These are phyloP conservation scores for Trametes sp. DNA, from an alignment of 1,284 basidiomycete species.

Conservation along the genomic window DNA sequence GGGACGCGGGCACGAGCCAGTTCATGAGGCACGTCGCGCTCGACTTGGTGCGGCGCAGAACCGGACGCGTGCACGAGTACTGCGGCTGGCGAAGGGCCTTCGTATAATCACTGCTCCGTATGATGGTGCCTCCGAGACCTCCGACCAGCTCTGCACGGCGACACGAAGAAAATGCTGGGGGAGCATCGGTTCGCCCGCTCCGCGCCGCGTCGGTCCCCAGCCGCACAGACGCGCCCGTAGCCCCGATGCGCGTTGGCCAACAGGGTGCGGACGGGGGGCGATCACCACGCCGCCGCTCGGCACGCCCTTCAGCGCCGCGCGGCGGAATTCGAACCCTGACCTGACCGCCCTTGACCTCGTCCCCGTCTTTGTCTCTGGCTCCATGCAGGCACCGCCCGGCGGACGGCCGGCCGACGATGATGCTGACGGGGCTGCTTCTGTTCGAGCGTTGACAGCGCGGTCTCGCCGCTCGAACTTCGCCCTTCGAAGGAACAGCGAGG, in stretches of 20 bases:
- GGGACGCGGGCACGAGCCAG: too few relatives aligned
- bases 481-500: not conserved
- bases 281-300: slow-evolving; percentile 3
- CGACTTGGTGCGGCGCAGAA: too few relatives aligned
- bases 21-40: too few relatives aligned
- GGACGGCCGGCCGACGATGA: not conserved
- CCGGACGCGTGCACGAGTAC: too few relatives aligned
- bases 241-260: not conserved
- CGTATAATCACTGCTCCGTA: too few relatives aligned
- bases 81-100: too few relatives aligned
- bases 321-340: too few relatives aligned
- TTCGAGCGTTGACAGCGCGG: not conserved
- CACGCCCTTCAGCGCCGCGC: not conserved
- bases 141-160: not conserved
- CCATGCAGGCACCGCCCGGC: not conserved
- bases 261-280: not conserved
- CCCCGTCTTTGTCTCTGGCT: not conserved
- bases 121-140: too few relatives aligned
- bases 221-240: not conserved
- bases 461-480: not conserved
- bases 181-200: not conserved
- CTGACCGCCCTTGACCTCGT: not conserved
- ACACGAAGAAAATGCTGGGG: not conserved
- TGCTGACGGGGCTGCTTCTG: slow-evolving; percentile 24
- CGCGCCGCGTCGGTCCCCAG: not conserved